Conservation (phyloP, 202 grass and related monocot genomes). For the Musa balbisiana region DNA sequence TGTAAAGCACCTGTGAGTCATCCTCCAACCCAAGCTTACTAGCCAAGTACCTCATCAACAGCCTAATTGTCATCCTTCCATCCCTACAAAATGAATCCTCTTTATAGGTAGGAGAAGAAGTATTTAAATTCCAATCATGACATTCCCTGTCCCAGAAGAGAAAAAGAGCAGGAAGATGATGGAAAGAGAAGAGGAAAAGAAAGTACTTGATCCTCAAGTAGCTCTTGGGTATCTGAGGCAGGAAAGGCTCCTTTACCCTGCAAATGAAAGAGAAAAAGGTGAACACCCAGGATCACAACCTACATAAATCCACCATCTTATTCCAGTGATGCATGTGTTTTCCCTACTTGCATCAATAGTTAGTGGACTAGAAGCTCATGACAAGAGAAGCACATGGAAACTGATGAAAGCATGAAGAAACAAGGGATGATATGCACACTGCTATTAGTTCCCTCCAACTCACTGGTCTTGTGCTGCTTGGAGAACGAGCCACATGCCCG, state of each 20-base stretch:
- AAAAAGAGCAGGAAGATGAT: not conserved
- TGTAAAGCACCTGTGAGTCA: conserved; percentile 1
- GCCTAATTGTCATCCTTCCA: conserved; percentile 12
- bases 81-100: not conserved
- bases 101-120: not conserved
- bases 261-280: not conserved
- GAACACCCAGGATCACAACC: not conserved
- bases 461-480: conserved; percentile 15
- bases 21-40: conserved; percentile 17
- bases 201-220: conserved; percentile 24
- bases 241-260: conserved; percentile 6
- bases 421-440: not conserved
- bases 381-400: too few relatives aligned
- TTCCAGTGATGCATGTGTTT: too few relatives aligned
- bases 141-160: too few relatives aligned
- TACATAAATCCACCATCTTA: not conserved
- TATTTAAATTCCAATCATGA: too few relatives aligned
- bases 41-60: conserved; percentile 17
- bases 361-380: too few relatives aligned
- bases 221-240: conserved; percentile 16
- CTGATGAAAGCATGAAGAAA: not conserved
- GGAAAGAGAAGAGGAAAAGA: not conserved
- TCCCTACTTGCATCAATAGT: too few relatives aligned
- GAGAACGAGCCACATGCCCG: conserved; percentile 15
- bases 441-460: not conserved